Evolutionary conservation across 495 filamentous ascomycete genomes (phyloP).

Genomic region (Pseudoneurospora amorphoporcata): DNA sequence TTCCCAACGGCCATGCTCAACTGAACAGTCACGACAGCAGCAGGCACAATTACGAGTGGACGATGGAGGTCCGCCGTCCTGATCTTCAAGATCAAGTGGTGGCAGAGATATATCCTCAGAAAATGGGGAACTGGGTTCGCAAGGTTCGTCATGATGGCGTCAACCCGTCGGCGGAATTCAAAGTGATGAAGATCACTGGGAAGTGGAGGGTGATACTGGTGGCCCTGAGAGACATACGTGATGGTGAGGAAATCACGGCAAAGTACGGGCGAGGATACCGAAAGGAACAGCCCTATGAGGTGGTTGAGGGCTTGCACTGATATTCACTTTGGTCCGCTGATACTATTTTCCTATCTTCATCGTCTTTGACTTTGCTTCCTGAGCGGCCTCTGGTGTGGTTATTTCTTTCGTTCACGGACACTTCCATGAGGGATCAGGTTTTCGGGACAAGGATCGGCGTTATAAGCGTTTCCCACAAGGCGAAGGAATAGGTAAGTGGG

Average conservation of each 20-base stretch:
- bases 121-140: constrained; percentile 24
- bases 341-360: not conserved
- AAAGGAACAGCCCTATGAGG: constrained; percentile 9
- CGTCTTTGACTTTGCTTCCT: not conserved
- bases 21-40: not conserved
- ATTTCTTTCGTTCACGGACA: not conserved
- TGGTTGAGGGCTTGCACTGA: constrained; percentile 15
- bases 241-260: constrained; percentile 21
- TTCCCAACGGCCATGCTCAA: not conserved
- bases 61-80: constrained; percentile 14
- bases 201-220: constrained; percentile 17
- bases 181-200: constrained; percentile 15
- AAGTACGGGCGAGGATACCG: constrained; percentile 15
- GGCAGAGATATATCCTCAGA: constrained; percentile 17
- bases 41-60: constrained; percentile 8
- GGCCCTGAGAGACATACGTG: constrained; percentile 10
- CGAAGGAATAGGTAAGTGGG: not conserved
- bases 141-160: constrained; percentile 14
- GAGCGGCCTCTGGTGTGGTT: not conserved
- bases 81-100: constrained; percentile 14
- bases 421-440: not conserved
- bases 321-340: not conserved
- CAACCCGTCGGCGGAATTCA: constrained; percentile 11
- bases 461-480: not conserved
- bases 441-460: not conserved